These are phyloP conservation scores for Boletus edulis DNA, from an alignment of 768 basidiomycete genomes.

Conservation along the genomic window DNA sequence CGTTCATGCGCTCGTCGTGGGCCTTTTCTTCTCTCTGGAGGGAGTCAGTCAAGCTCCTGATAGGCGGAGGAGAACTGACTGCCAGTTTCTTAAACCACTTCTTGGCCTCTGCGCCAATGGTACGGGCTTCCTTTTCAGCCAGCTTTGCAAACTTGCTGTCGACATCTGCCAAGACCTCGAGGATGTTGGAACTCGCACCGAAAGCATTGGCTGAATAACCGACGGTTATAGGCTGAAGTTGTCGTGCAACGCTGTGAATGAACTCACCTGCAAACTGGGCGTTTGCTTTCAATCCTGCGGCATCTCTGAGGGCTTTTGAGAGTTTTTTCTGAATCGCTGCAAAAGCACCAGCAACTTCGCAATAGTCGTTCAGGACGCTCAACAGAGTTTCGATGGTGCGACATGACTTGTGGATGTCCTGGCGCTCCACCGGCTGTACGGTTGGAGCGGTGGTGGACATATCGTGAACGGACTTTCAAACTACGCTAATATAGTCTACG, in stretches of 20 bases:
- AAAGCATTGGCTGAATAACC: slow-evolving; percentile 61
- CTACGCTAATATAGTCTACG: background rate
- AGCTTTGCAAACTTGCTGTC: slow-evolving; percentile 74
- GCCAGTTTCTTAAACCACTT: slow-evolving; percentile 86
- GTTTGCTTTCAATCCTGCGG: slow-evolving; percentile 57
- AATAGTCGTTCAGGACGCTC: slow-evolving; percentile 68
- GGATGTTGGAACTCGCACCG: slow-evolving; percentile 58
- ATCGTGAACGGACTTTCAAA: slow-evolving; percentile 22
- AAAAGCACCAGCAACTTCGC: slow-evolving; percentile 62
- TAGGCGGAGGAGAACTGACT: slow-evolving; percentile 39
- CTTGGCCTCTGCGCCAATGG: slow-evolving; percentile 64
- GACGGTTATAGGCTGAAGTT: background rate
- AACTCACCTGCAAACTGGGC: slow-evolving; percentile 60
- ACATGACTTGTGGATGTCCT: slow-evolving; percentile 80
- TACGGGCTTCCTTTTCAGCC: slow-evolving; percentile 70
- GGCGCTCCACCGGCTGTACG: slow-evolving; percentile 50
- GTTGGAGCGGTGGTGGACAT: slow-evolving; percentile 15
- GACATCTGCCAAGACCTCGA: slow-evolving; percentile 68
- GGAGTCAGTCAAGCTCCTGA: background rate
- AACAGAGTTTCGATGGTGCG: slow-evolving; percentile 70
- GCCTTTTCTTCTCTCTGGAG: slow-evolving; percentile 74
- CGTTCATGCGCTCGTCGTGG: slow-evolving; percentile 69
- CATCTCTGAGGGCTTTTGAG: slow-evolving; percentile 66
- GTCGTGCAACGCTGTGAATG: background rate
- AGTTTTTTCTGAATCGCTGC: slow-evolving; percentile 73